Base-by-base conservation (phyloP, 495 filamentous ascomycete genomes). In the Platismatia glauca region DNA sequence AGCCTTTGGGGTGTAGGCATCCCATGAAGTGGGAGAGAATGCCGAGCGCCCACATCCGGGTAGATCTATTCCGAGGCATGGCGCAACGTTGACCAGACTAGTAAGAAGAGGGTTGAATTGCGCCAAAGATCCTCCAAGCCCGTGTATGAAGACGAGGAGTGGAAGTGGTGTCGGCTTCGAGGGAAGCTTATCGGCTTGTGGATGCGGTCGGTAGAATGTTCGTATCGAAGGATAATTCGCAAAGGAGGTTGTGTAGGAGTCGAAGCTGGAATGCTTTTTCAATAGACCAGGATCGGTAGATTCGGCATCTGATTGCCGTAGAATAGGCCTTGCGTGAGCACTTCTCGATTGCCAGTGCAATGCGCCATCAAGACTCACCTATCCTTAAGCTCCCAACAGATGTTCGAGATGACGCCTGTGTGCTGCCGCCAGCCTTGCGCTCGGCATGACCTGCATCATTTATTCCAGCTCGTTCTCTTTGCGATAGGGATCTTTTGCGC, bases 41-140 rank as follows among this genome's bases (percentile, higher is more conserved):
- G 79, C 76, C 11, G 91, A 96, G 8, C 83, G 74, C 35, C 93
- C 93, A 64, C 91, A 96, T 35, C 93, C 93, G 3, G 93, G 93
- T 3, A 96, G 76, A 72, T 97, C 93, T 61, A 97, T 86, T 7
- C 89, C 89, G 20, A 97, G 82, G 68, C 90, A 95, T n/a, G 92
- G 86, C 2, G 89, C 89, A 27, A 91, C 76, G 64, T 95, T 90
- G 18, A 88, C 86, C 39, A 97, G 77, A 71, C 88, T 92, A 1
- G 84, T 88, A 16, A 97, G 79, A 7, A 97, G 74, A 41, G 90
- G 84, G 63, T 88, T 81, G 72, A 96, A 97, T 71, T 97, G 93
- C 9, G 90, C 87, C 18, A 92, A 75, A 3, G 89, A 95, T 35
- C 93, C 93, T 27, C 93, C 93, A 39, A 97, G 81, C 18, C 93